Conservation (phyloP, 1,284 basidiomycete genomes). For the Cryptococcus sp. region DNA sequence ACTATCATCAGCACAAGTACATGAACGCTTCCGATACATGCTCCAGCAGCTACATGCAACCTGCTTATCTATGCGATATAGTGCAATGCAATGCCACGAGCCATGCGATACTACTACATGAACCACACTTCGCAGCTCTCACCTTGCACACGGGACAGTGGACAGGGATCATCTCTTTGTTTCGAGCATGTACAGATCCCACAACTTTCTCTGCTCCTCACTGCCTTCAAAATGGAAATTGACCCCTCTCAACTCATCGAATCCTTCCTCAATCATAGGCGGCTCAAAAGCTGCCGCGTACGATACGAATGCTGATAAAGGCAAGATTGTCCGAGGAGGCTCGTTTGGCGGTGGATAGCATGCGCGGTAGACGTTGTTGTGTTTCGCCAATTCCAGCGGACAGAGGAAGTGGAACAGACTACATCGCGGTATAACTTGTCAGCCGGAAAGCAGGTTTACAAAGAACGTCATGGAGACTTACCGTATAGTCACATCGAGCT, state of each 20-base stretch:
- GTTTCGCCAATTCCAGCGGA: constrained; percentile 75
- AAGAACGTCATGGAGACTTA: constrained; percentile 38
- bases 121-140: neutral
- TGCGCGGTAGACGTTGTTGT: constrained; percentile 84
- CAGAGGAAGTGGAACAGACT: constrained; percentile 75
- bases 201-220: constrained; percentile 66
- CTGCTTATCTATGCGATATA: too few relatives aligned
- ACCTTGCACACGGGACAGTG: neutral
- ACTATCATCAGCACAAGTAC: too few relatives aligned
- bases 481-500: constrained; percentile 62
- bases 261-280: constrained; percentile 69
- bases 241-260: constrained; percentile 70
- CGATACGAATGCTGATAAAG: constrained; percentile 63
- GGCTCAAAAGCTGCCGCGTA: constrained; percentile 68
- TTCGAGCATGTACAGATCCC: constrained; percentile 58
- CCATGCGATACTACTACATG: neutral
- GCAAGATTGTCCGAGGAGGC: constrained; percentile 60
- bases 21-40: too few relatives aligned
- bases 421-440: neutral
- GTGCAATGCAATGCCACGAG: too few relatives aligned
- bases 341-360: constrained; percentile 51
- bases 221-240: constrained; percentile 77
- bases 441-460: neutral
- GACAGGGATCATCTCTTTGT: constrained; percentile 10
- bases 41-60: too few relatives aligned